Base-by-base conservation (phyloP, 1,284 basidiomycete genomes). In the Irpex sp. region DNA sequence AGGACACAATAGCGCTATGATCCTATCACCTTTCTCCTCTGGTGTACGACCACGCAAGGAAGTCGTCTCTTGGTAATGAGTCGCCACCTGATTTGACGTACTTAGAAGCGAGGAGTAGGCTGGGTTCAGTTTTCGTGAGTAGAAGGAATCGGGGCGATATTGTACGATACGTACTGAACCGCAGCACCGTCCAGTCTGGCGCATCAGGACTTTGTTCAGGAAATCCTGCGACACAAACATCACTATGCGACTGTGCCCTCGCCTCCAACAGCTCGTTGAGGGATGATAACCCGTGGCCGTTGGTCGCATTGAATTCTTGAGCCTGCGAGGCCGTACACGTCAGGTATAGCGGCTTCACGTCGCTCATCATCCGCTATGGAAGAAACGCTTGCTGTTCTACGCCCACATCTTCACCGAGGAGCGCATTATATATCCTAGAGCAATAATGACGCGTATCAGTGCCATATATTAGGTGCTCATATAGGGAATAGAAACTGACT, bases 251-350 rank as follows among this genome's bases (percentile, higher is more conserved):
- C n/a, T n/a, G 5, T 7, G 64, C 64, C 21, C 64, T 44, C 1
- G n/a, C 5, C 26, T 65, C 64, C 5, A 65, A 47, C 2, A 65
- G 61, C 36, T 65, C 60, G 47, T 65, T 65, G 11, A 65, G 57
- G 7, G 64, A 62, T 8, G 26, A n/a, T 13, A 65, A 26, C 4
- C 60, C 57, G 15, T 65, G 64, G 38, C 59, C 48, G 38, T 55
- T 31, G n/a, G 11, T 2, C n/a, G 55, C 38, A 37, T 64, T 64
- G 34, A 59, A 62, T 21, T 62, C 57, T 21, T 59, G 40, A 11
- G 64, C 64, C 37, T 65, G 64, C 15, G 64, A 48, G 4, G 64
- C 64, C 7, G 64, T 65, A 34, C 64, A 65, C 7, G 64, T 65
- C 21, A 65, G 37, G 36, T 65, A 65, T n/a, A 60, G 52, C 11